Evolutionary conservation across 2,329 filamentous ascomycete species (phyloP).

Genomic region (Gnomoniopsis smithogilvyi): DNA sequence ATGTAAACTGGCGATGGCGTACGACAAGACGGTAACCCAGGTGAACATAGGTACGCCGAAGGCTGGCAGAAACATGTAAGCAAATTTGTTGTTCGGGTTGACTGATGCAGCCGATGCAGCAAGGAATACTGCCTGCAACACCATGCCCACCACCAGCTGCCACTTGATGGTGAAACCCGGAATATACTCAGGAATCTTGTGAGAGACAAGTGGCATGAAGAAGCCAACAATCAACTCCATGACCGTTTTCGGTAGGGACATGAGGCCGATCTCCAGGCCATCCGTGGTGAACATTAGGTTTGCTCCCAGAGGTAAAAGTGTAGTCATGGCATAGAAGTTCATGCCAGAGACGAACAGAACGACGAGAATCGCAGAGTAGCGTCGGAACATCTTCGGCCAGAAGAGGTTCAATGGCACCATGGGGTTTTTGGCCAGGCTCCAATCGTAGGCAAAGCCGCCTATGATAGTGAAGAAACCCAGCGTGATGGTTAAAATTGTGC

Average conservation of each 20-base stretch:
- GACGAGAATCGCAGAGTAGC: constrained; percentile 3
- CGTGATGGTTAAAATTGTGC: not conserved
- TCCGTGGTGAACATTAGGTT: constrained; percentile 4
- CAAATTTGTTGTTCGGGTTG: constrained; percentile 4
- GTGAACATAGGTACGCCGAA: constrained; percentile 6
- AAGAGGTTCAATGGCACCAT: constrained; percentile 8
- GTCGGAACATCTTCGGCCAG: constrained; percentile 6
- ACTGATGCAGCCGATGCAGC: constrained; percentile 3
- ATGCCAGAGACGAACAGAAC: constrained; percentile 6
- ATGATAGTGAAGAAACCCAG: not conserved
- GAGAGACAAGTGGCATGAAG: not conserved
- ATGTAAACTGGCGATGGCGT: constrained; percentile 7
- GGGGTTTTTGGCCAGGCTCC: constrained; percentile 4
- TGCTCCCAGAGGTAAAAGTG: not conserved
- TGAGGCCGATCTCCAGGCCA: constrained; percentile 4
- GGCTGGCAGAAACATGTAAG: constrained; percentile 4
- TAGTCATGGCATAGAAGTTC: constrained; percentile 6
- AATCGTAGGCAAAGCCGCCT: constrained; percentile 1
- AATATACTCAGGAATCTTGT: constrained; percentile 4
- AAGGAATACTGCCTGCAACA: constrained; percentile 6
- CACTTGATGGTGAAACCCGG: constrained; percentile 7
- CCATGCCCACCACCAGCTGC: constrained; percentile 2
- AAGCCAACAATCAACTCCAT: not conserved
- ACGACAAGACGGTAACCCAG: constrained; percentile 2
- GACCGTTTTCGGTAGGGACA: not conserved